Conservation (phyloP, 2,329 filamentous ascomycete genomes). For the Trichoderma semiorbis region DNA sequence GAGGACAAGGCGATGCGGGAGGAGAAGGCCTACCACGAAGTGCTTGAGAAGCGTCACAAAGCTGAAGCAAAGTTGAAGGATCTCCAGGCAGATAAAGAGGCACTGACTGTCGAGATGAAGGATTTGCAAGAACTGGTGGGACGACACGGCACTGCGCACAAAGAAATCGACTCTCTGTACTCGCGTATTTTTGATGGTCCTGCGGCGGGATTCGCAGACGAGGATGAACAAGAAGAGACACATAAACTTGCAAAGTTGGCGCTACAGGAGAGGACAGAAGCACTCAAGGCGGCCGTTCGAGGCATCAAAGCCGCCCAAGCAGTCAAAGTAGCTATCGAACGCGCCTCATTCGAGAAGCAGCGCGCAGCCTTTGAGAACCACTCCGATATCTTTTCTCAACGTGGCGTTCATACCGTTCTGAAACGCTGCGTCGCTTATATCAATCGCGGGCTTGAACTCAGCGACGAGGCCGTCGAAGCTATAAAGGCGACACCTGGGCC, state of each 20-base stretch:
- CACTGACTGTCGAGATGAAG: constrained; percentile 1
- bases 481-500: background rate
- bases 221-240: constrained; percentile 15
- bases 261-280: constrained; percentile 12
- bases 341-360: background rate
- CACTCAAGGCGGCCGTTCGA: constrained; percentile 14
- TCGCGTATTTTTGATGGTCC: constrained; percentile 13
- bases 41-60: constrained; percentile 13
- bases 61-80: constrained; percentile 2
- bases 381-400: constrained; percentile 5
- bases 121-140: background rate
- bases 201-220: constrained; percentile 15
- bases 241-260: constrained; percentile 2
- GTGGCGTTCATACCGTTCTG: background rate
- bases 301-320: constrained; percentile 8
- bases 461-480: background rate
- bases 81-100: constrained; percentile 6
- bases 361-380: constrained; percentile 7
- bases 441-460: constrained; percentile 7
- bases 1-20: constrained; percentile 9
- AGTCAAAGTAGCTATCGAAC: constrained; percentile 15
- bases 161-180: constrained; percentile 11
- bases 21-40: constrained; percentile 12
- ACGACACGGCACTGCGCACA: constrained; percentile 12
- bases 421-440: constrained; percentile 11